Conservation (phyloP, 306 rosid genomes). For the Cotoneaster glaucophyllus region DNA sequence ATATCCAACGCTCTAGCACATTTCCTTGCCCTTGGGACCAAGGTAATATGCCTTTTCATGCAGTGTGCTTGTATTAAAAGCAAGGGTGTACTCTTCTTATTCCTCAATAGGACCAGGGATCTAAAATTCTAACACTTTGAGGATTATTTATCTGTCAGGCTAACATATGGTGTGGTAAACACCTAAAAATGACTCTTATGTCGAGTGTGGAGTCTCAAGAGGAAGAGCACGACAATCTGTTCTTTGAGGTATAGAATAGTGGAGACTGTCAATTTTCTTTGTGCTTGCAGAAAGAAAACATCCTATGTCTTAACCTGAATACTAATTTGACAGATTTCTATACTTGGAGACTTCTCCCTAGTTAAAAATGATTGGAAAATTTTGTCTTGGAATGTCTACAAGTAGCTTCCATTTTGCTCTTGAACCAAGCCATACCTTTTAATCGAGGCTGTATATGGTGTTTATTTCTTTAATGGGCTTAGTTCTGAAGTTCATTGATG, state of each 20-base stretch:
- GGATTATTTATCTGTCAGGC: conserved; percentile 40
- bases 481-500: neutral
- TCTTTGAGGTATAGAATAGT: conserved; percentile 61
- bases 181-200: conserved; percentile 79
- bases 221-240: conserved; percentile 59
- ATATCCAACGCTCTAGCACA: conserved; percentile 38
- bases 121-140: conserved; percentile 9
- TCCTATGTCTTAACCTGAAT: neutral
- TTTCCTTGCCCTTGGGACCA: conserved; percentile 60
- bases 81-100: neutral
- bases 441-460: neutral
- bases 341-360: neutral
- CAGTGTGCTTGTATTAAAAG: neutral
- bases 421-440: neutral
- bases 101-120: neutral
- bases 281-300: neutral
- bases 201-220: conserved; percentile 76
- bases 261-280: neutral
- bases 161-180: conserved; percentile 75
- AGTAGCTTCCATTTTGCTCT: neutral
- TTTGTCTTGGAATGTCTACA: neutral
- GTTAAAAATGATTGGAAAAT: neutral
- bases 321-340: neutral
- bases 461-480: neutral
- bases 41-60: conserved; percentile 35